Evolutionary conservation across 768 basidiomycete species (phyloP).

Genomic region (Kockovaella imperatae): DNA sequence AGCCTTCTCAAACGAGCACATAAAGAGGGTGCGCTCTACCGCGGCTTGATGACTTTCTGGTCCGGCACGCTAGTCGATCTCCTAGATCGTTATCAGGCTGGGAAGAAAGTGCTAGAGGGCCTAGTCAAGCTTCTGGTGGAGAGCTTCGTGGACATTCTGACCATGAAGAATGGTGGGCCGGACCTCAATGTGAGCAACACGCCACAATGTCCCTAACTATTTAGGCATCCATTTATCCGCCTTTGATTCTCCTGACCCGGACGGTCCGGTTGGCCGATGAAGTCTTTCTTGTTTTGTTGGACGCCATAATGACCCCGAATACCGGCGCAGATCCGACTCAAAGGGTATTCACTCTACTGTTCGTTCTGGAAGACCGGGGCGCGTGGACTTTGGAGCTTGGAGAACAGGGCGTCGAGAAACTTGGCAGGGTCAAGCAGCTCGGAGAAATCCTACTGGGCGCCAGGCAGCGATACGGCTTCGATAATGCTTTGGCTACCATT

Average conservation of each 20-base stretch:
- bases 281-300: conserved; percentile 32
- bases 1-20: conserved; percentile 55
- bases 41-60: conserved; percentile 72
- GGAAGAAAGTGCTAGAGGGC: conserved; percentile 50
- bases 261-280: conserved; percentile 34
- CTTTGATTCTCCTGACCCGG: conserved; percentile 37
- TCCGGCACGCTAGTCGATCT: conserved; percentile 71
- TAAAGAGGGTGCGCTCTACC: conserved; percentile 50
- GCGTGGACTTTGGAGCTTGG: conserved; percentile 20
- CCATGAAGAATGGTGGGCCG: conserved; percentile 18
- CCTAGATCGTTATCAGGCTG: conserved; percentile 53
- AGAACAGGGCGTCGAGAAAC: conserved; percentile 12
- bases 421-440: conserved; percentile 19
- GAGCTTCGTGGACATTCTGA: conserved; percentile 30
- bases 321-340: conserved; percentile 35
- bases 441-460: conserved; percentile 24
- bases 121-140: conserved; percentile 40
- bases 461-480: conserved; percentile 33
- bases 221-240: conserved; percentile 39
- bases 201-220: not conserved
- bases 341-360: conserved; percentile 32
- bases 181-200: conserved; percentile 34
- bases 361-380: conserved; percentile 34
- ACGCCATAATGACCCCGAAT: conserved; percentile 21
- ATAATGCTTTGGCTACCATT: conserved; percentile 18